These are phyloP conservation scores for Tetragonia tetragonoides DNA, from an alignment of 148 eudicot genomes.

Conservation along the genomic window DNA sequence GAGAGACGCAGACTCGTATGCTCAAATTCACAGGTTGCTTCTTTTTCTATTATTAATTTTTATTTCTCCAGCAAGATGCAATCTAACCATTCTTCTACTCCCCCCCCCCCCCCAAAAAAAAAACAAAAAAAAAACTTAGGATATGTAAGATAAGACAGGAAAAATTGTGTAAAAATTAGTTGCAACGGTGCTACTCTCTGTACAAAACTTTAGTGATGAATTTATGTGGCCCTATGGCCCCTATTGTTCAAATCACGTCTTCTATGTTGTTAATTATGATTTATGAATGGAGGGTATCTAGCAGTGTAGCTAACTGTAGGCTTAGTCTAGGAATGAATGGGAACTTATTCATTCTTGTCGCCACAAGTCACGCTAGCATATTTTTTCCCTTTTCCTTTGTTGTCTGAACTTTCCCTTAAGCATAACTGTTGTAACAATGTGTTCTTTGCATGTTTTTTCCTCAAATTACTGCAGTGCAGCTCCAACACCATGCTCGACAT, in stretches of 20 bases:
- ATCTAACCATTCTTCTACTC: not conserved
- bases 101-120: too few species aligned
- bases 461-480: conserved; percentile 74
- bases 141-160: not conserved
- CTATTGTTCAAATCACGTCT: not conserved
- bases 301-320: not conserved
- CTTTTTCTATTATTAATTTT: not conserved
- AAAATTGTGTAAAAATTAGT: not conserved
- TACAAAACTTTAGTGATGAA: not conserved
- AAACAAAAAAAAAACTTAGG: too few species aligned
- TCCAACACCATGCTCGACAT: conserved; percentile 98
- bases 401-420: not conserved
- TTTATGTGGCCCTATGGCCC: not conserved
- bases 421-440: not conserved
- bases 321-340: not conserved
- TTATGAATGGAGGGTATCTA: not conserved
- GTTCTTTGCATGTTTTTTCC: not conserved
- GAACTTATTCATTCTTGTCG: not conserved
- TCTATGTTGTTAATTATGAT: not conserved
- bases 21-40: conserved; percentile 91
- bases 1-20: conserved; percentile 99
- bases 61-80: conserved; percentile 7
- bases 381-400: not conserved
- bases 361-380: not conserved
- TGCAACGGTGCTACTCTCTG: not conserved